These are phyloP conservation scores for Oryza officinalis DNA, from an alignment of 176 grass and related monocot genomes.

Conservation along the genomic window DNA sequence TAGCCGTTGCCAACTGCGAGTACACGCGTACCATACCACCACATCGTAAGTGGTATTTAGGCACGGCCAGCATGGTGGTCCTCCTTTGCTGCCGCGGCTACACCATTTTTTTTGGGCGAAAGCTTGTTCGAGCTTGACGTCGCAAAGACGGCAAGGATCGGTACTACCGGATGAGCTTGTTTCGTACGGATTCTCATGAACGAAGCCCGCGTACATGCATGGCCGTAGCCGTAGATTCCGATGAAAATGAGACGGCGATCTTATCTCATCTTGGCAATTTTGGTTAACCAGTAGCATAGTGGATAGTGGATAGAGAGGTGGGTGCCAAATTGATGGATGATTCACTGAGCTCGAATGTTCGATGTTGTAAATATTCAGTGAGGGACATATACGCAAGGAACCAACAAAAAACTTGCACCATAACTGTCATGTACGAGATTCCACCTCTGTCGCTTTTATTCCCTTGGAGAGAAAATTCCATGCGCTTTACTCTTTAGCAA, in stretches of 20 bases:
- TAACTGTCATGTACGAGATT: constrained; percentile 16
- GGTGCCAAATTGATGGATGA: not conserved
- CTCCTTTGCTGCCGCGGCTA: not conserved
- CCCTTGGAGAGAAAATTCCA: constrained; percentile 23
- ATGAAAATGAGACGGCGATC: not conserved
- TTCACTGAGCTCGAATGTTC: not conserved
- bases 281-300: not conserved
- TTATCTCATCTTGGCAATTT: not conserved
- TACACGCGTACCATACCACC: not conserved
- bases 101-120: constrained; percentile 38
- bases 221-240: not conserved
- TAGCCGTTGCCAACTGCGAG: not conserved
- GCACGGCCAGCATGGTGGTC: constrained; percentile 7
- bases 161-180: not conserved
- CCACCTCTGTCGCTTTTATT: not conserved
- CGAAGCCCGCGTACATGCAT: not conserved
- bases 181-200: not conserved
- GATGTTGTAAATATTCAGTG: not conserved
- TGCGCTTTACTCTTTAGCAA: constrained; percentile 30
- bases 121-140: constrained; percentile 49
- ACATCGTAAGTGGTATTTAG: constrained; percentile 28
- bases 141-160: constrained; percentile 57
- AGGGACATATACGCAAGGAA: constrained; percentile 30
- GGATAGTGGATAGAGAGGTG: no score
- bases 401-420: not conserved